Conservation (phyloP, 352 stramenopile genomes). For the Poterioochromonas sp. region DNA sequence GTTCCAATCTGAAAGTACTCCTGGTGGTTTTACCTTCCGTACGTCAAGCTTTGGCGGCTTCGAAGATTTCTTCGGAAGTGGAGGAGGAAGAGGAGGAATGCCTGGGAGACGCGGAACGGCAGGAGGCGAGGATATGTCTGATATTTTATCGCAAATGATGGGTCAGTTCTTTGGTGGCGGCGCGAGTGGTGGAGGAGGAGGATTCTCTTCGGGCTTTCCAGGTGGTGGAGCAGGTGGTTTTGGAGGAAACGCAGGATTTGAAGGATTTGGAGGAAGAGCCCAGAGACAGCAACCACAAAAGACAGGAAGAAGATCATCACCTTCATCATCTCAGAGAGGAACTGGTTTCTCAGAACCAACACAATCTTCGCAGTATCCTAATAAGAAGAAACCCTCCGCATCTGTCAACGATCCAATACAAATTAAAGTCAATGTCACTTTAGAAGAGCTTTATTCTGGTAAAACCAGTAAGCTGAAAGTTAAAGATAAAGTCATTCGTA, state of each 20-base stretch:
- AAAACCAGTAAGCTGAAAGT: neutral
- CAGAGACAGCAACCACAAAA: neutral
- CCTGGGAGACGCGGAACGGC: neutral
- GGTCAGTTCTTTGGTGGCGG: neutral
- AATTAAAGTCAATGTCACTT: neutral
- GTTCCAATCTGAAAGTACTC: neutral
- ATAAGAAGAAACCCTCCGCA: neutral
- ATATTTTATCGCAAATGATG: too few relatives aligned
- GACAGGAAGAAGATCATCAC: neutral
- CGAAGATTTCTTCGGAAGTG: neutral
- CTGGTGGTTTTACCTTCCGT: conserved; percentile 2
- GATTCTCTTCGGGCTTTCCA: too few relatives aligned
- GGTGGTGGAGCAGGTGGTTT: too few relatives aligned
- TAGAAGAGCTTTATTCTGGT: neutral
- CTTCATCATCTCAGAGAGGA: neutral
- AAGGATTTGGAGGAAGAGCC: neutral
- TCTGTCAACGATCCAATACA: neutral
- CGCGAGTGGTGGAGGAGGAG: neutral
- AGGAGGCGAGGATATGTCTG: too few relatives aligned
- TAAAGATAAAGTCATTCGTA: neutral
- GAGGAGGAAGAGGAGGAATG: neutral
- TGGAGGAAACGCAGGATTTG: neutral
- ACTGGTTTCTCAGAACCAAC: neutral
- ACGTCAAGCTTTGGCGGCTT: neutral
- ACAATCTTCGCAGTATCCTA: neutral